Percentiles rank a stretch among this genome's conserved stretches.
Evolutionary conservation across 2,329 filamentous ascomycete species (phyloP).

Genomic region (Lithohypha guttulata): DNA sequence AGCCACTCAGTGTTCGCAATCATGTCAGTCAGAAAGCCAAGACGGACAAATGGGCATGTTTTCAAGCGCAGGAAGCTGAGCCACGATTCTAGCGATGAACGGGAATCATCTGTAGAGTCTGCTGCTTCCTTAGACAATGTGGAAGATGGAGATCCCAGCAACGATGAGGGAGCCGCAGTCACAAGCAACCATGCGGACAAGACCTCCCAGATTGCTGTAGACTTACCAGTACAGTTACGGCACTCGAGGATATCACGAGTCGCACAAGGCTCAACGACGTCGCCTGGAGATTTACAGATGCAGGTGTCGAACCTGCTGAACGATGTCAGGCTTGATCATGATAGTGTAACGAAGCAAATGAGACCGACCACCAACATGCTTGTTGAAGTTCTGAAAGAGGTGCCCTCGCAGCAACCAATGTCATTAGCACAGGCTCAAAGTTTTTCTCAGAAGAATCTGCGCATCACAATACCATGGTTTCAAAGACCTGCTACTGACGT

Average conservation of each 20-base stretch:
- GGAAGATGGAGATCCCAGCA: background rate
- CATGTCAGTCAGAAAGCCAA: background rate
- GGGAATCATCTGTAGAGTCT: background rate
- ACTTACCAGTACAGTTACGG: too few relatives aligned
- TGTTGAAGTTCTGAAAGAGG: conserved; percentile 45
- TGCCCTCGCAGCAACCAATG: conserved; percentile 41
- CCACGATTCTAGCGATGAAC: conserved; percentile 9
- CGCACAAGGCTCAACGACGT: too few relatives aligned
- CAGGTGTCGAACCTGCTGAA: conserved; percentile 54
- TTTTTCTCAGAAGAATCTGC: conserved; percentile 54
- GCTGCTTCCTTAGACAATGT: background rate
- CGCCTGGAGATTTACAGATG: too few relatives aligned
- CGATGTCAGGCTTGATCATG: conserved; percentile 48
- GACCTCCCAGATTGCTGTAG: too few relatives aligned
- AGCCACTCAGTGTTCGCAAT: too few relatives aligned
- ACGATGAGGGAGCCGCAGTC: background rate
- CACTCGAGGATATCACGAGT: too few relatives aligned
- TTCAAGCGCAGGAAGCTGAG: conserved; percentile 27
- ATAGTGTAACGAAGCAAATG: conserved; percentile 32
- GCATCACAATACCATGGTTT: conserved; percentile 75
- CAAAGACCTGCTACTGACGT: conserved; percentile 64
- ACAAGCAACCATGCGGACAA: too few relatives aligned
- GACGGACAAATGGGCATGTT: conserved; percentile 2
- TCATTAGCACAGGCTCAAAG: conserved; percentile 55
- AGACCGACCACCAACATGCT: conserved; percentile 43